phyloP scores from a whole-genome alignment of 1,139 yeast genomes.

The Protomyces inouyei region DNA sequence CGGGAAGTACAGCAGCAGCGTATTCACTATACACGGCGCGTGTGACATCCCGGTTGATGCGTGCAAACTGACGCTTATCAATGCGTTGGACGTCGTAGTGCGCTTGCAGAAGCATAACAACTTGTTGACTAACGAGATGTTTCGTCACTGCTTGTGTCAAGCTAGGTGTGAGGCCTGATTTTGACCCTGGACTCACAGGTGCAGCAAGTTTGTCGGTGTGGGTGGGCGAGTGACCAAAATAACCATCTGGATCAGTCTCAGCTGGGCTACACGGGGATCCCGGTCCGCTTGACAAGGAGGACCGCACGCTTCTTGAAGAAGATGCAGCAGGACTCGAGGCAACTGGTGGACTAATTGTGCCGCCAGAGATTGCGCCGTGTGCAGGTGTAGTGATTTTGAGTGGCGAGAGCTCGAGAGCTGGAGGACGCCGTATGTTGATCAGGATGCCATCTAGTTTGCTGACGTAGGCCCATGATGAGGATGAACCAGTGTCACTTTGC shows the following conservation, averaged over 20 bases:
- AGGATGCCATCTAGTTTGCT: not conserved
- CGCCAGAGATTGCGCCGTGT: not conserved
- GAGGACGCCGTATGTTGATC: not conserved
- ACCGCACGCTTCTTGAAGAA: not conserved
- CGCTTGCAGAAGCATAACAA: conserved; percentile 6
- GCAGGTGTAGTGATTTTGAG: not conserved
- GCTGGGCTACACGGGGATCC: not conserved
- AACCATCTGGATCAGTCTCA: not conserved
- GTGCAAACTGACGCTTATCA: conserved; percentile 19
- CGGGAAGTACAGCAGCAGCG: not conserved
- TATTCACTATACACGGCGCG: conserved; percentile 9
- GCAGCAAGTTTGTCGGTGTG: not conserved
- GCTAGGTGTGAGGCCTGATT: not conserved
- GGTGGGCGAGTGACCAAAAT: not conserved
- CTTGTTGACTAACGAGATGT: not conserved
- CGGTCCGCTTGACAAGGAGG: not conserved
- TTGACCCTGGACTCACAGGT: not conserved
- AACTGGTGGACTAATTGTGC: not conserved
- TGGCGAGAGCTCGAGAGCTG: not conserved
- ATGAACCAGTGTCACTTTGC: not conserved
- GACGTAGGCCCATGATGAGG: not conserved
- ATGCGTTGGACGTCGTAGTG: conserved; percentile 3
- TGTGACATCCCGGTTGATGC: conserved; percentile 13
- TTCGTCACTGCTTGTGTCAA: not conserved
- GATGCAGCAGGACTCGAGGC: not conserved